These are phyloP conservation scores for Penicillium sp. DNA, from an alignment of 2,329 filamentous ascomycete genomes.

Conservation along the genomic window DNA sequence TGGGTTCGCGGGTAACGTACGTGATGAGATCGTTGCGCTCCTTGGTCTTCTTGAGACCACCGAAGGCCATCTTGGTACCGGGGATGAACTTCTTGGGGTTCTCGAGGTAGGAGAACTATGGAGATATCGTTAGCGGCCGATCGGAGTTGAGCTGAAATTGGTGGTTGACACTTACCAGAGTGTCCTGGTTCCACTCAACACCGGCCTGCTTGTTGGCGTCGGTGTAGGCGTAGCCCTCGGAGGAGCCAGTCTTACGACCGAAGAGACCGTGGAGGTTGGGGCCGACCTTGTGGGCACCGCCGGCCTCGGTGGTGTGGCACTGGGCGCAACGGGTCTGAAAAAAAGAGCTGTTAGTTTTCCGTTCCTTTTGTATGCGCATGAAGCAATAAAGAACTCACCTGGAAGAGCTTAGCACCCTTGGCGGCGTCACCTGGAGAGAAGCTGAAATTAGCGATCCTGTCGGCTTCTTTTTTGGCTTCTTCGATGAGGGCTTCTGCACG, in stretches of 20 bases:
- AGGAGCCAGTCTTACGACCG: constrained; percentile 88
- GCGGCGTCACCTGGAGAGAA: constrained; percentile 71
- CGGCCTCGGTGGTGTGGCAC: constrained; percentile 93
- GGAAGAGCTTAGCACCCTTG: constrained; percentile 99
- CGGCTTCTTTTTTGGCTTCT: neutral
- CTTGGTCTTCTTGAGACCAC: constrained; percentile 99
- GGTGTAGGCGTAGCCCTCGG: constrained; percentile 94
- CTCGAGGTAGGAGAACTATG: constrained; percentile 94
- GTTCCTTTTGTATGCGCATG: neutral
- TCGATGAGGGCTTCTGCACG: constrained; percentile 12
- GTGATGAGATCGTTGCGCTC: constrained; percentile 98
- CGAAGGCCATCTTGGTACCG: constrained; percentile 99
- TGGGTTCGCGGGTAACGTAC: constrained; percentile 55
- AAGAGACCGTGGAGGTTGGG: constrained; percentile 97
- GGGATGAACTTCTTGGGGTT: constrained; percentile 99
- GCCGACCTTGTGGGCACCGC: constrained; percentile 96
- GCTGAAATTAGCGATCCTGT: constrained; percentile 28
- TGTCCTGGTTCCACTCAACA: constrained; percentile 80
- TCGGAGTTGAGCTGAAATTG: neutral
- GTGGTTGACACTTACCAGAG: constrained; percentile 64
- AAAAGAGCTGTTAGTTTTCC: constrained; percentile 11
- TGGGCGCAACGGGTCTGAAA: constrained; percentile 83
- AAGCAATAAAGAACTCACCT: constrained; percentile 50
- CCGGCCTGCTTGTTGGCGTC: constrained; percentile 99
- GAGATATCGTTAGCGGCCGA: constrained; percentile 14